Evolutionary conservation across 176 grass and related monocot species (phyloP).

Genomic region (Melocanna baccifera): DNA sequence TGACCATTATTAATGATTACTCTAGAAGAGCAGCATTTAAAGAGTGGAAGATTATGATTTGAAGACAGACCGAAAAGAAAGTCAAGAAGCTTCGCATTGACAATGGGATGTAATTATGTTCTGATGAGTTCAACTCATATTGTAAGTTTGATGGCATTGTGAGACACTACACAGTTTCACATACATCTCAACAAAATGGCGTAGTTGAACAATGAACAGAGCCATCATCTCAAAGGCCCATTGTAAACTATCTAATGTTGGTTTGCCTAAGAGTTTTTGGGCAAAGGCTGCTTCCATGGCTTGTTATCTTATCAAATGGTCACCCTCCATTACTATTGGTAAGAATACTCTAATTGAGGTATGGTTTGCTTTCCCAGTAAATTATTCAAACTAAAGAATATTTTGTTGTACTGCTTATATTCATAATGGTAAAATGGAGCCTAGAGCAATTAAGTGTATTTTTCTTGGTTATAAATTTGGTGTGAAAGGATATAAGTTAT

Average conservation of each 20-base stretch:
- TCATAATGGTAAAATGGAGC: conserved; percentile 6
- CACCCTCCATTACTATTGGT: background rate
- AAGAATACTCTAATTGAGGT: background rate
- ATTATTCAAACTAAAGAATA: background rate
- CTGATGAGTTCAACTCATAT: background rate
- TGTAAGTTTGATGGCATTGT: background rate
- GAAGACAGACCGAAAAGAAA: conserved; percentile 5
- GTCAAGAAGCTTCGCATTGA: conserved; percentile 14
- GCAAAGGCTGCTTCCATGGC: background rate
- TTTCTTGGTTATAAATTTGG: conserved; percentile 21
- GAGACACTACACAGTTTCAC: background rate
- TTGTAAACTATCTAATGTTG: conserved; percentile 8
- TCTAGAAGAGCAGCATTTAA: conserved; percentile 27
- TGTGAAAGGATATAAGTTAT: background rate
- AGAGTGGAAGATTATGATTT: conserved; percentile 3
- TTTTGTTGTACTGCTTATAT: background rate
- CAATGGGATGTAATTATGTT: conserved; percentile 6
- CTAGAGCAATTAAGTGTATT: background rate
- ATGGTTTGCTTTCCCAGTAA: background rate
- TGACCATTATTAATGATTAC: conserved; percentile 1
- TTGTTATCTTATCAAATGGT: background rate
- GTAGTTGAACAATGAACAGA: background rate
- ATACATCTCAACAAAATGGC: conserved; percentile 11
- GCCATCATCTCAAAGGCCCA: background rate
- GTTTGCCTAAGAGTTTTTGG: background rate